phyloP scores from a whole-genome alignment of 2,329 filamentous ascomycete species.

The Chrysoporthe deuterocubensis region DNA sequence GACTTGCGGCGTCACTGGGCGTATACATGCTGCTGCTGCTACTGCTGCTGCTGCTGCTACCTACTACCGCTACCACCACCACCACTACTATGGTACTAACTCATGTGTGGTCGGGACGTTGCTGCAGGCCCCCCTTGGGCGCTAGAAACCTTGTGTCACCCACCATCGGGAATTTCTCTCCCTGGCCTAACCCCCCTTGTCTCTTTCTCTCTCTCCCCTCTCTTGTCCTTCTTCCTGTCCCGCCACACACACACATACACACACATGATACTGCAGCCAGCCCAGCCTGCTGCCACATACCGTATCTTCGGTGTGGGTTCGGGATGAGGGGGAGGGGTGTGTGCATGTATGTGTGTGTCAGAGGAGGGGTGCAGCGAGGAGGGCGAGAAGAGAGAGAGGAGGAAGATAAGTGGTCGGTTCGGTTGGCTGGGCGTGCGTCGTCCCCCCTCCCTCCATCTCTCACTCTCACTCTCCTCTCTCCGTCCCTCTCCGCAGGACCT shows the following conservation, averaged over 20 bases:
- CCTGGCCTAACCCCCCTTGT: neutral
- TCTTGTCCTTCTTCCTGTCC: neutral
- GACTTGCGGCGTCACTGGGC: neutral
- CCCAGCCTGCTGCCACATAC: neutral
- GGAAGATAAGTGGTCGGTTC: too few relatives aligned
- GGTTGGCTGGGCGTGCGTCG: too few relatives aligned
- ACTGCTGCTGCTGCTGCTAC: too few relatives aligned
- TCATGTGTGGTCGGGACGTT: neutral
- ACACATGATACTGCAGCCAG: neutral
- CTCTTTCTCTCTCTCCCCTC: neutral
- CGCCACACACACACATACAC: neutral
- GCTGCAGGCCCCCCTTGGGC: slow-evolving; percentile 3
- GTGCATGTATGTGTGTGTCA: too few relatives aligned
- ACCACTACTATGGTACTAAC: too few relatives aligned
- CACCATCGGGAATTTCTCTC: slow-evolving; percentile 28
- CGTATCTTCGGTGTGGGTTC: neutral
- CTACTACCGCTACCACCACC: too few relatives aligned
- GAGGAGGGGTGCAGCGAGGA: too few relatives aligned
- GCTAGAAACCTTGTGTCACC: slow-evolving; percentile 28
- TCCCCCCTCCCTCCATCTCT: too few relatives aligned
- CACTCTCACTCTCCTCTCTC: too few relatives aligned
- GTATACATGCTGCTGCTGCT: too few relatives aligned
- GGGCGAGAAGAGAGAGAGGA: too few relatives aligned
- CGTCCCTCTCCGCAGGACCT: too few relatives aligned
- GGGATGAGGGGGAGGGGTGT: neutral